These are phyloP conservation scores for Claviceps lovelessii DNA, from an alignment of 2,329 filamentous ascomycete species.

Conservation along the genomic window DNA sequence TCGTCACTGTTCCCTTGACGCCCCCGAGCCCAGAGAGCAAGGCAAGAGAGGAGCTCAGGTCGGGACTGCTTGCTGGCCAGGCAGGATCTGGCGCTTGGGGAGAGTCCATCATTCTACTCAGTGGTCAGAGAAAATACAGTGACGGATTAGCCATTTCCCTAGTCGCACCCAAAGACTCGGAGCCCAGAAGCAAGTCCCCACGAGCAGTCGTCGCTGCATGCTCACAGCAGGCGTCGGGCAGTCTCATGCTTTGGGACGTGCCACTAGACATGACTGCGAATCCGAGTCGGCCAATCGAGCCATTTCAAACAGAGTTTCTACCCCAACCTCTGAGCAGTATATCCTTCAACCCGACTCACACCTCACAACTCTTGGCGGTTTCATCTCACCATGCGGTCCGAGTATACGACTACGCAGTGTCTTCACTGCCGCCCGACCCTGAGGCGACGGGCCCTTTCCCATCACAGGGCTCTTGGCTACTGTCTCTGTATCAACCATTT, in stretches of 20 bases:
- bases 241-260: slow-evolving; percentile 44
- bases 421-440: slow-evolving; percentile 38
- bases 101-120: slow-evolving; percentile 40
- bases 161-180: slow-evolving; percentile 27
- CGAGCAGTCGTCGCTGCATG: slow-evolving; percentile 46
- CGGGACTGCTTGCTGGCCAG: slow-evolving; percentile 35
- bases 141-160: slow-evolving; percentile 43
- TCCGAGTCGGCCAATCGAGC: slow-evolving; percentile 20
- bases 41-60: slow-evolving; percentile 36
- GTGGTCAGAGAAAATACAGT: slow-evolving; percentile 37
- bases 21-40: slow-evolving; percentile 49
- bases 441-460: slow-evolving; percentile 36
- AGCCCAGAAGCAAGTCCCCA: slow-evolving; percentile 20
- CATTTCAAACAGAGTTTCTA: slow-evolving; percentile 48
- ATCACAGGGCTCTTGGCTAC: slow-evolving; percentile 47
- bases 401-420: slow-evolving; percentile 45
- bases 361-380: slow-evolving; percentile 43
- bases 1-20: slow-evolving; percentile 45
- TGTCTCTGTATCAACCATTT: slow-evolving; percentile 47
- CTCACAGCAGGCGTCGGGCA: slow-evolving; percentile 43
- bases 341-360: slow-evolving; percentile 45
- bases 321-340: slow-evolving; percentile 39
- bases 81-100: slow-evolving; percentile 50
- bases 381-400: slow-evolving; percentile 41
- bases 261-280: slow-evolving; percentile 28